Base-by-base conservation (phyloP, 2,329 filamentous ascomycete species). In the Ciborinia camelliae region DNA sequence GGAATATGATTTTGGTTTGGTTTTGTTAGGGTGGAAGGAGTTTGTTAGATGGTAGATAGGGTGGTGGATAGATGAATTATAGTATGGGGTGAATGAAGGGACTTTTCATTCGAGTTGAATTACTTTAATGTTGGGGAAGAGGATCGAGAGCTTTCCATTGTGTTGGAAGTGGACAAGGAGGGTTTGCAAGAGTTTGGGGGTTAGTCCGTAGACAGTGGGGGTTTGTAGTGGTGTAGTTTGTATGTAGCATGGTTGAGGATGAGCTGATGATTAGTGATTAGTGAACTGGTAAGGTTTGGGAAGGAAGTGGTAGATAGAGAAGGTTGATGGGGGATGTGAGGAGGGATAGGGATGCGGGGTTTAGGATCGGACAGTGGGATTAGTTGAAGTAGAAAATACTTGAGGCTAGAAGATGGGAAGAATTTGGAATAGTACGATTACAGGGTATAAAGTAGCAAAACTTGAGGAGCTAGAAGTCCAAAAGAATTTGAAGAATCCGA, bases 321-420 rank as follows among this genome's bases (percentile, higher is more conserved):
- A n/a, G 18, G 30, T n/a, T 18, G 20, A 41, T 43, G 35, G 37
- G 53, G 37, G 18, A n/a, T 55, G 9, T 41, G 66, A 75, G 69
- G 55, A 72, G 73, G 60, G 71, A 72, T 52, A 63, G 72, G 28
- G 71, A 68, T 15, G 65, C n/a, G 37, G 61, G 66, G 20, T 15
- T 45, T 26, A 32, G 50, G 18, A n/a, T 15, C n/a, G 18, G 9
- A 30, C 8, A 32, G 30, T 41, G 35, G 9, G 41, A n/a, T n/a
- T n/a, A n/a, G n/a, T n/a, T 12, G 26, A 28, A 37, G 26, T 30
- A 39, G 18, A 51, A 48, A 32, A 63, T 32, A 26, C 18, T n/a
- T 35, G 52, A 35, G 58, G 10, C 35, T 43, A 8, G 52, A 58
- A 66, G 64, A 64, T 55, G 50, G 52, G 35, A 59, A 39, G n/a